Conservation (phyloP, 2,329 filamentous ascomycete genomes). For the Colletotrichum graminicola region DNA sequence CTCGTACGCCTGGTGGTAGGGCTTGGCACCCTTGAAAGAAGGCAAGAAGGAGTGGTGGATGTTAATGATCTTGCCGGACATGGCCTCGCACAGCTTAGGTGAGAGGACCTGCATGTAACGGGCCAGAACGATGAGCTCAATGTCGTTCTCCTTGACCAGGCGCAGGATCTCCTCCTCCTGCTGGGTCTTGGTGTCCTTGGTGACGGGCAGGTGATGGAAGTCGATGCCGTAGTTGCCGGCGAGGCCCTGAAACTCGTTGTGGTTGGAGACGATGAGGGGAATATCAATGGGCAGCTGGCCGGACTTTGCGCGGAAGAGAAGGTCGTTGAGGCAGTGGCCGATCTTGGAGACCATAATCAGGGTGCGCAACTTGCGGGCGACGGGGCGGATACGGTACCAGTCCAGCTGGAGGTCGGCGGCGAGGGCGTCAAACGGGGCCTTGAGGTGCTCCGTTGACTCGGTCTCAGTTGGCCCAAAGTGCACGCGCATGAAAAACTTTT, state of each 20-base stretch:
- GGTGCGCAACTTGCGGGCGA: constrained; percentile 77
- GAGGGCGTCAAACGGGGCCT: constrained; percentile 68
- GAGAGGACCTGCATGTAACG: constrained; percentile 91
- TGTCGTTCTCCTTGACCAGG: constrained; percentile 74
- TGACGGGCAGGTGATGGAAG: constrained; percentile 86
- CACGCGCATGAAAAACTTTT: constrained; percentile 90
- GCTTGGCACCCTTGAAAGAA: constrained; percentile 88
- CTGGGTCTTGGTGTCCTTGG: constrained; percentile 78
- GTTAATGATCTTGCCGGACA: constrained; percentile 91
- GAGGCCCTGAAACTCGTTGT: constrained; percentile 77
- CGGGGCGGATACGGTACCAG: constrained; percentile 75
- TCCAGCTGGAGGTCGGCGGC: constrained; percentile 75
- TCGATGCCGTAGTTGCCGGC: constrained; percentile 80
- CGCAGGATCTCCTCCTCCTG: constrained; percentile 81
- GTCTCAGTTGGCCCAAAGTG: constrained; percentile 76
- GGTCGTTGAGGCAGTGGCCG: constrained; percentile 86
- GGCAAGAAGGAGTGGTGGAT: constrained; percentile 91
- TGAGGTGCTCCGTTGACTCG: constrained; percentile 64
- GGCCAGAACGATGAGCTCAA: constrained; percentile 85
- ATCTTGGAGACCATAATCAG: constrained; percentile 94
- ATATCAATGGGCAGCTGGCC: constrained; percentile 81
- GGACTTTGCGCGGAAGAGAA: constrained; percentile 82
- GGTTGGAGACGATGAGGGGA: constrained; percentile 85
- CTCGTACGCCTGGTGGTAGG: constrained; percentile 89
- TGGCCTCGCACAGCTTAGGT: constrained; percentile 78